A percentile compares a stretch with the other conserved stretches of the same genome.
Conservation (phyloP, 2,329 filamentous ascomycete genomes). For the Ceratocystiopsis brevicomis region DNA sequence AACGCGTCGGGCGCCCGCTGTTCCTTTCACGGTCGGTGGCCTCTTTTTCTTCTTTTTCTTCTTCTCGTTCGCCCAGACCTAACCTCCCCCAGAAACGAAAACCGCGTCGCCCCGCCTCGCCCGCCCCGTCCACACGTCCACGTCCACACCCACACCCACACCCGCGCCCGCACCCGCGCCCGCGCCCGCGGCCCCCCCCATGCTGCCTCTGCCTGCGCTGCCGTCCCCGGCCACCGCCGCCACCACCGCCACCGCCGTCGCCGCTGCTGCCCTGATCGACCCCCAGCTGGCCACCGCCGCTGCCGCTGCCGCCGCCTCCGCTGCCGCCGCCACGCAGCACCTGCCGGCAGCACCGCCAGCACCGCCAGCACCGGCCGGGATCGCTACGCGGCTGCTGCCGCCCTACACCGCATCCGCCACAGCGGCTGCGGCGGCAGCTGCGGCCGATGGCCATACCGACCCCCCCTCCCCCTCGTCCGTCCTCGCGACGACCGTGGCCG, state of each 20-base stretch:
- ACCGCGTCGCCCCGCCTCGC: conserved; percentile 21
- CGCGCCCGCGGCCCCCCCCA: too few species aligned
- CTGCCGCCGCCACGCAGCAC: neutral
- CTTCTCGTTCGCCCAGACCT: neutral
- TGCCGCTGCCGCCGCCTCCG: conserved; percentile 3
- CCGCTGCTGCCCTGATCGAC: neutral
- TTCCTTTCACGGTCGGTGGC: conserved; percentile 36
- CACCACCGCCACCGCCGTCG: conserved; percentile 12
- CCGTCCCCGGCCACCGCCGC: too few species aligned
- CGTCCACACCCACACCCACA: too few species aligned
- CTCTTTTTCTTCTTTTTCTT: neutral
- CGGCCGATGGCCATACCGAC: neutral
- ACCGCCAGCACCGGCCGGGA: too few species aligned
- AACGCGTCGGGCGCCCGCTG: conserved; percentile 41
- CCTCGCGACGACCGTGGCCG: neutral
- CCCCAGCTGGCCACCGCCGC: conserved; percentile 3
- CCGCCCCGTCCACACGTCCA: conserved; percentile 14
- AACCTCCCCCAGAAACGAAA: conserved; percentile 5
- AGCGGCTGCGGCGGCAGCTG: conserved; percentile 1
- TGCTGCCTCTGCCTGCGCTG: conserved; percentile 2
- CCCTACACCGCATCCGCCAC: too few species aligned
- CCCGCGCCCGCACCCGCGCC: too few species aligned
- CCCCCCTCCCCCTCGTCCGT: neutral
- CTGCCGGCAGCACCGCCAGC: conserved; percentile 2
- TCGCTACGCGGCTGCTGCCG: too few species aligned